Evolutionary conservation across 305 asterid genomes (phyloP).

Genomic region (Fraxinus paxiana): DNA sequence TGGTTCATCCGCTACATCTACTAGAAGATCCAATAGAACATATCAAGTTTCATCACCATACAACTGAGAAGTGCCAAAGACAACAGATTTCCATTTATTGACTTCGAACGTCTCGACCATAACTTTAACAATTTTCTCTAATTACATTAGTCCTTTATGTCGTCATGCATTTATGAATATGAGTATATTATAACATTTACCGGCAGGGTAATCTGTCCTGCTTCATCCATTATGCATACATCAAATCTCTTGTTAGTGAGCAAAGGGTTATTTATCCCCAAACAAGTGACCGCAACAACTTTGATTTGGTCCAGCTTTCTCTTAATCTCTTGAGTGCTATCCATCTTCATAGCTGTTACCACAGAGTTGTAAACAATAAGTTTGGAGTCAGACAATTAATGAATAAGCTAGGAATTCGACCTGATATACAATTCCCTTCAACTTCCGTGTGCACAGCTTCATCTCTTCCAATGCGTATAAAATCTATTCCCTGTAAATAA

Average conservation of each 20-base stretch:
- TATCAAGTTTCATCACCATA: neutral
- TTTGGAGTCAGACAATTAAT: slow-evolving; percentile 16
- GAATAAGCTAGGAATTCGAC: slow-evolving; percentile 35
- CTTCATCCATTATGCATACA: slow-evolving; percentile 98
- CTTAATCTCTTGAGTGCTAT: slow-evolving; percentile 56
- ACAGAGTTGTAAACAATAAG: slow-evolving; percentile 25
- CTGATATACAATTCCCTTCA: slow-evolving; percentile 74
- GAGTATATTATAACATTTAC: slow-evolving; percentile 34
- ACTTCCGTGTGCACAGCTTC: slow-evolving; percentile 84
- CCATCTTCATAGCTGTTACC: slow-evolving; percentile 53
- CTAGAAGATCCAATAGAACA: neutral
- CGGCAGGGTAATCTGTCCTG: slow-evolving; percentile 95
- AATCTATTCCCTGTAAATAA: slow-evolving; percentile 67
- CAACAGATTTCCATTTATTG: neutral
- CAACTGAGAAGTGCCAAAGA: neutral
- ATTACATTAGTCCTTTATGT: neutral
- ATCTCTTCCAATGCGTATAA: slow-evolving; percentile 79
- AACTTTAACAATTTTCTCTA: neutral
- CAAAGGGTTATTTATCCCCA: slow-evolving; percentile 85
- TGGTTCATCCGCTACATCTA: neutral
- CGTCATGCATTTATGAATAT: slow-evolving; percentile 5
- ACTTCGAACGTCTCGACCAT: slow-evolving; percentile 6
- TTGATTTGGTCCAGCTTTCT: slow-evolving; percentile 59
- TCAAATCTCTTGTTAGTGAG: slow-evolving; percentile 82
- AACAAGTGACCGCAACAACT: slow-evolving; percentile 92